Evolutionary conservation across 2,329 filamentous ascomycete species (phyloP), one percentile per base, ranked within the genome.

Genomic region (Cercospora nicotianae): DNA sequence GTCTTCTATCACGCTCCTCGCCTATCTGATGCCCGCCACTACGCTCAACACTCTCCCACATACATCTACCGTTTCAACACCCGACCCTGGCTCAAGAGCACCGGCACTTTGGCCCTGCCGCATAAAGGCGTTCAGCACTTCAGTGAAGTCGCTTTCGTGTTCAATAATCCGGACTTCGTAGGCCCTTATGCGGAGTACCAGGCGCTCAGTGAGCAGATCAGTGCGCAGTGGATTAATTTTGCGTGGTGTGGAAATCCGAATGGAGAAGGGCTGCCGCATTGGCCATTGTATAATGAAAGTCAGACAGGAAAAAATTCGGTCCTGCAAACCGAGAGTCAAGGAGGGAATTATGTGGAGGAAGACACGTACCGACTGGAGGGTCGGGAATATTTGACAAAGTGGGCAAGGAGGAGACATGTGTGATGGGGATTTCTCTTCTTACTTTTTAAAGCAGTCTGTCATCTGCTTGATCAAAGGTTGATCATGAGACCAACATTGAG

Each of bases 31-130:
- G 85, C 83, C 67, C 79, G 85, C 70, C 77, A 80, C 1, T 88
- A 85, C 82, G 79, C 85, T 10, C 78, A 78, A 12, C 76, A 80
- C 42, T 78, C 85, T 2, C 80, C 83, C 5, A 85, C 85, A 5
- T 90, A 87, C 79, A 86, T 84, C 74, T 90, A 89, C 78, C 83
- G 85, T 55, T 90, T 90, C 81, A 87, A 90, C 73, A 86, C 86
- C 10, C 77, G 83, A 13, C 77, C 83, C 0, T 80, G 81, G 8
- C 83, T 84, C 13, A 69, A 69, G 26, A 67, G 63, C 23, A 64
- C 68, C 26, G 66, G 65, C 8, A 58, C 36, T 3, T 28, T 72
- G n/a, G 72, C 82, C 1, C 77, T 80, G 0, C 77, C 80, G 12
- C 76, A 80, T 2, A 75, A 79, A 3, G 84, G 84, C 1, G 83